phyloP scores from a whole-genome alignment of 129 eudicot genomes.

The Helianthus annuus region DNA sequence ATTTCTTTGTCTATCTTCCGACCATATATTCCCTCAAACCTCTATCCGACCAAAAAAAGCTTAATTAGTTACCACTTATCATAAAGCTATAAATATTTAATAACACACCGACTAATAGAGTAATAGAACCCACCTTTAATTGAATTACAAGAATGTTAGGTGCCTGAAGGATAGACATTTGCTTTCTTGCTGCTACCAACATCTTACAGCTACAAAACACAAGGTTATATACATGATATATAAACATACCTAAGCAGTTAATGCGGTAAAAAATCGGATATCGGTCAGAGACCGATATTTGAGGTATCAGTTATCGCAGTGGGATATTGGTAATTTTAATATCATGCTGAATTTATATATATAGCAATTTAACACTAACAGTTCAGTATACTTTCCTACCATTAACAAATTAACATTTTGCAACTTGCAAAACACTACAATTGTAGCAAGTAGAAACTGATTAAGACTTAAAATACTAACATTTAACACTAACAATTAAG shows the following conservation, averaged over 20 bases:
- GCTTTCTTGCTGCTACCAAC: constrained; percentile 89
- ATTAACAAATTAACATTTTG: too few relatives aligned
- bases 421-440: background rate
- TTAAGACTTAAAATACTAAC: too few relatives aligned
- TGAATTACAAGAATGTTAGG: constrained; percentile 97
- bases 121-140: constrained; percentile 60
- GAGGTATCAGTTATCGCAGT: too few relatives aligned
- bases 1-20: constrained; percentile 85
- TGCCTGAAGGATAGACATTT: constrained; percentile 87
- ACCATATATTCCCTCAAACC: constrained; percentile 87
- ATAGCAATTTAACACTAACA: too few relatives aligned
- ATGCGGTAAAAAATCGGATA: too few relatives aligned
- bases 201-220: constrained; percentile 79
- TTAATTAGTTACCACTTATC: constrained; percentile 20
- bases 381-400: too few relatives aligned
- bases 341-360: too few relatives aligned
- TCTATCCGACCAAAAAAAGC: constrained; percentile 42
- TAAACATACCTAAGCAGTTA: too few relatives aligned
- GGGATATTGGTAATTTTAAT: too few relatives aligned
- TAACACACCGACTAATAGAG: background rate
- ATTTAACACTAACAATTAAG: too few relatives aligned
- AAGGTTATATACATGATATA: constrained; percentile 21
- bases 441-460: constrained; percentile 12
- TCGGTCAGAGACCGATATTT: too few relatives aligned
- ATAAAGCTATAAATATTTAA: background rate